phyloP scores from a whole-genome alignment of 164 flowering plant species.

The Annona cherimola region DNA sequence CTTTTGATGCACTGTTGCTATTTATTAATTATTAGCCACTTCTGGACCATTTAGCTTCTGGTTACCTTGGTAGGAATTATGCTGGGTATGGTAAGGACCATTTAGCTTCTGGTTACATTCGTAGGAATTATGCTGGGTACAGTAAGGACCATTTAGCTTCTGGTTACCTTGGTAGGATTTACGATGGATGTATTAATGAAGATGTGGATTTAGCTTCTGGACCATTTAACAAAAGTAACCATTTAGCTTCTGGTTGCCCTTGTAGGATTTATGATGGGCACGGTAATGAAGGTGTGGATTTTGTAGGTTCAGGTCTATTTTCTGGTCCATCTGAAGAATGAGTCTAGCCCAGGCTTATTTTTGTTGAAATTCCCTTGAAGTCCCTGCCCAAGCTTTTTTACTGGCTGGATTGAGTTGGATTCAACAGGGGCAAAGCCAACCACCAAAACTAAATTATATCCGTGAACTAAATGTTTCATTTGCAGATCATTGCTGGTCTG shows the following conservation, averaged over 20 bases:
- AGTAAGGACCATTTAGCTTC: background rate
- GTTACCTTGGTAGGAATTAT: background rate
- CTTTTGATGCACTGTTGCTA: background rate
- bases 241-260: background rate
- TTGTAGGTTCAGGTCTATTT: no score
- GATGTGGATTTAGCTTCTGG: background rate
- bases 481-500: no score
- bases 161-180: background rate
- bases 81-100: background rate
- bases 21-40: background rate
- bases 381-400: no score
- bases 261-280: background rate
- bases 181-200: background rate
- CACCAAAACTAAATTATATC: no score
- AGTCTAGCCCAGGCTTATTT: no score
- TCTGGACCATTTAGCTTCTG: background rate
- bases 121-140: background rate
- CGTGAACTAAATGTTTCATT: no score
- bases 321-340: no score
- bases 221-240: background rate
- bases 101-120: background rate
- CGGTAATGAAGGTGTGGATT: no score
- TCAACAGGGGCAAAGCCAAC: no score
- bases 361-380: no score
- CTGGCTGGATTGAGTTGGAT: no score